Conservation (phyloP, 2,329 filamentous ascomycete species). For the Colletotrichum sp. region DNA sequence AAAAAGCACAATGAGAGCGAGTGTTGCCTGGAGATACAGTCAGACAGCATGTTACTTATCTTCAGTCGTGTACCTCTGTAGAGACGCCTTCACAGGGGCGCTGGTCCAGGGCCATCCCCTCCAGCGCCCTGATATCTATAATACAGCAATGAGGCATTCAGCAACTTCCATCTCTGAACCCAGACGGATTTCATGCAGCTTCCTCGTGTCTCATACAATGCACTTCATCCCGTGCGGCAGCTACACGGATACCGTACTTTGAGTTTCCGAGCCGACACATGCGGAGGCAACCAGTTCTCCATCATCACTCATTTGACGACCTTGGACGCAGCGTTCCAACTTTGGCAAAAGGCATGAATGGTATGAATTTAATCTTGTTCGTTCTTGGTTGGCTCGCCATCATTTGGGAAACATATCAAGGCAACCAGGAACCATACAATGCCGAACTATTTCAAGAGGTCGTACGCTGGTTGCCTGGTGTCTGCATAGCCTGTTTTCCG, state of each 20-base stretch:
- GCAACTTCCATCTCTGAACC: too few relatives aligned
- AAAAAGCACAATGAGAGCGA: background rate
- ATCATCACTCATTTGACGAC: background rate
- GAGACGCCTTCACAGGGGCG: background rate
- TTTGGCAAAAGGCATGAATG: background rate
- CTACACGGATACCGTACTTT: background rate
- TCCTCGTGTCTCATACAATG: background rate
- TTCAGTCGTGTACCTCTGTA: background rate
- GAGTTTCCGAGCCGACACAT: background rate
- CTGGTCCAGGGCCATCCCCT: background rate
- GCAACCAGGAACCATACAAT: fast-evolving
- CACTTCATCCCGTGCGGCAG: background rate
- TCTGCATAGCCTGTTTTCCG: background rate
- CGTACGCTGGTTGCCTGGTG: background rate
- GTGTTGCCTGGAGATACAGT: background rate
- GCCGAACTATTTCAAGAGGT: background rate
- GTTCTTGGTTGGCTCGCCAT: background rate
- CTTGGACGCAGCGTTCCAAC: background rate
- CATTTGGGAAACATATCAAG: background rate
- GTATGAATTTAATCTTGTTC: background rate
- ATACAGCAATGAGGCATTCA: background rate
- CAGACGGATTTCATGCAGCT: background rate
- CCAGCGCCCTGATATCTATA: background rate
- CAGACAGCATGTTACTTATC: background rate
- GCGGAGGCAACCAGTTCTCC: background rate